phyloP scores from a whole-genome alignment of 805 yeast species.

The Nakazawaea peltata region DNA sequence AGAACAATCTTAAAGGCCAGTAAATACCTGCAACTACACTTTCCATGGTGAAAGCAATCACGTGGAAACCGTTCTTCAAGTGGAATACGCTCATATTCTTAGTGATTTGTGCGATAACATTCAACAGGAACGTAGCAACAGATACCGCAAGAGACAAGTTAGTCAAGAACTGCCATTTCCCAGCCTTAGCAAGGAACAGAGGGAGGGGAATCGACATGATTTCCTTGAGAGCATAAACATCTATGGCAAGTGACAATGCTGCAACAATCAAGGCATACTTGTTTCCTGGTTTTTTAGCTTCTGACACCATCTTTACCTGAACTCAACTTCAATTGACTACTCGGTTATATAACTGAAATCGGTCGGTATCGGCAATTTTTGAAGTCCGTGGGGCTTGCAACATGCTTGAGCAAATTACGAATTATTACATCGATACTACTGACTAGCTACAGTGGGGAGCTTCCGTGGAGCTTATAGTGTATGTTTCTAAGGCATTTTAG shows the following conservation, averaged over 20 bases:
- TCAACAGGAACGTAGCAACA: conserved; percentile 30
- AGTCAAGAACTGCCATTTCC: conserved; percentile 67
- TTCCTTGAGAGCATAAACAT: conserved; percentile 1
- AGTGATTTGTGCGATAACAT: conserved; percentile 27
- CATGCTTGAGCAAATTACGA: too few relatives aligned
- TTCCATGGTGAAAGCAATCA: conserved; percentile 51
- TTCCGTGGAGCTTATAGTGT: too few relatives aligned
- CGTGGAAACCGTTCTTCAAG: conserved; percentile 36
- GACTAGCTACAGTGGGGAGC: too few relatives aligned
- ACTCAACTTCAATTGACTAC: too few relatives aligned
- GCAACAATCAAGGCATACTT: conserved; percentile 1
- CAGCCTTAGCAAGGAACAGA: conserved; percentile 41
- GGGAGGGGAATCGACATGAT: conserved; percentile 33
- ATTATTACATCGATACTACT: too few relatives aligned
- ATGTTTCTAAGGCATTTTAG: too few relatives aligned
- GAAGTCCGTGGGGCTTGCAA: too few relatives aligned
- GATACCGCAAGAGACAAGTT: conserved; percentile 50
- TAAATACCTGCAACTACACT: conserved; percentile 54
- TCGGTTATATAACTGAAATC: too few relatives aligned
- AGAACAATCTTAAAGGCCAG: conserved; percentile 59
- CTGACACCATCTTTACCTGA: background rate
- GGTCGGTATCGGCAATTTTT: background rate
- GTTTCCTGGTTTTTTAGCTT: conserved; percentile 4
- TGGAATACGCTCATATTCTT: conserved; percentile 18
- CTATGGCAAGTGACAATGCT: conserved; percentile 1